phyloP scores from a whole-genome alignment of 805 yeast species.

The Candida endomychidarum region DNA sequence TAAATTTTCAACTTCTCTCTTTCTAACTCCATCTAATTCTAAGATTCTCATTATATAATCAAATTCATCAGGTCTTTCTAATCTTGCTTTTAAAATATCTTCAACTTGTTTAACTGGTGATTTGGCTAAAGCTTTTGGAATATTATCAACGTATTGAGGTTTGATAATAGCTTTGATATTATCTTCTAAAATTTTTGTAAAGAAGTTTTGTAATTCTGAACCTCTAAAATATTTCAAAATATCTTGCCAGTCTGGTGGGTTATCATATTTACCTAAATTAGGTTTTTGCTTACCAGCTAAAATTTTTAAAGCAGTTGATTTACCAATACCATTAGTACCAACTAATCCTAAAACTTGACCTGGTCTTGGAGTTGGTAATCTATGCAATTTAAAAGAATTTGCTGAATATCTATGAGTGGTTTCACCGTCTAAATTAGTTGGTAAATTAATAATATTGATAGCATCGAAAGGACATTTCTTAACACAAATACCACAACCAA shows the following conservation, averaged over 20 bases:
- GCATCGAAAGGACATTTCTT: conserved; percentile 99
- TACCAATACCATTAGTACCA: conserved; percentile 99
- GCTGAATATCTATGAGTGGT: conserved; percentile 98
- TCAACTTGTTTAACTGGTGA: conserved; percentile 88
- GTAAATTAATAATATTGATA: conserved; percentile 90
- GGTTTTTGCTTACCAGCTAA: conserved; percentile 98
- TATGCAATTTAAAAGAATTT: conserved; percentile 93
- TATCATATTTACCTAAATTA: conserved; percentile 88
- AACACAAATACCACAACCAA: conserved; percentile 99
- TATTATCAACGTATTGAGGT: conserved; percentile 98
- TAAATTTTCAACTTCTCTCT: conserved; percentile 84
- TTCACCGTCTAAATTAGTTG: conserved; percentile 88
- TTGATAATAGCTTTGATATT: conserved; percentile 94
- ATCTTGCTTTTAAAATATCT: conserved; percentile 71
- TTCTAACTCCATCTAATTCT: conserved; percentile 73
- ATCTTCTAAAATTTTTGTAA: conserved; percentile 91
- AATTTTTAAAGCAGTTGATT: conserved; percentile 94
- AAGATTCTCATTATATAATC: conserved; percentile 65
- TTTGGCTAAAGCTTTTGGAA: conserved; percentile 89
- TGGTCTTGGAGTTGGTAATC: conserved; percentile 98
- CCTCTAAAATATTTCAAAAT: conserved; percentile 92
- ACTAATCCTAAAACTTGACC: conserved; percentile 98
- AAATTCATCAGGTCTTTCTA: conserved; percentile 68
- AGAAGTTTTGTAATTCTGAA: conserved; percentile 93
- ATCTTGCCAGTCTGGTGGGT: conserved; percentile 98